Conservation (phyloP, 768 basidiomycete species). For the Tylopilus rubrobrunneus region DNA sequence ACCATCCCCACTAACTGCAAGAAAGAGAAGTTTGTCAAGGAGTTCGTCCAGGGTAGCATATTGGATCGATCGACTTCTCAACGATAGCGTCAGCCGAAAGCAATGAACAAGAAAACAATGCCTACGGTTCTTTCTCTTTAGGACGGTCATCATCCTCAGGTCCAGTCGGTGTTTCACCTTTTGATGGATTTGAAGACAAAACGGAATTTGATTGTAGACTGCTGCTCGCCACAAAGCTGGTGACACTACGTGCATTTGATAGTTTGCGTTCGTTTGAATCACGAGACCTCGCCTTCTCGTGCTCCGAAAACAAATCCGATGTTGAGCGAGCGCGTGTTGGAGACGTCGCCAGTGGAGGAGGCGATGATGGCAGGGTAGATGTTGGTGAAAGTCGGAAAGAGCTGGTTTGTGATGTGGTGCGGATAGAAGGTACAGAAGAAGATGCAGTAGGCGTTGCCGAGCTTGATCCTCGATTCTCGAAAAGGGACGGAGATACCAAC, state of each 20-base stretch:
- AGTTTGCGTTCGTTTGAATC: constrained; percentile 27
- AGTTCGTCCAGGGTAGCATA: constrained; percentile 78
- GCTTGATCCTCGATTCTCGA: constrained; percentile 48
- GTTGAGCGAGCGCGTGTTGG: constrained; percentile 54
- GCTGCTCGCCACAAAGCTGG: constrained; percentile 21
- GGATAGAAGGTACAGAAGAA: constrained; percentile 35
- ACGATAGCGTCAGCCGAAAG: constrained; percentile 10
- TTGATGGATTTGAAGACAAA: constrained; percentile 10
- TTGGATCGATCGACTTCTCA: constrained; percentile 50
- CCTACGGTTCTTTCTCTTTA: constrained; percentile 53
- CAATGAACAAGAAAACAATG: constrained; percentile 8
- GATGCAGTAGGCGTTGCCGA: constrained; percentile 52
- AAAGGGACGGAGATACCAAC: constrained; percentile 47
- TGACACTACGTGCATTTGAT: constrained; percentile 28
- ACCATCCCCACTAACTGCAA: constrained; percentile 86
- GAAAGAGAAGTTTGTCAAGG: constrained; percentile 76
- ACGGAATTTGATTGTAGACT: constrained; percentile 18
- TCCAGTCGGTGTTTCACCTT: constrained; percentile 7
- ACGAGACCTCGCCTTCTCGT: constrained; percentile 35
- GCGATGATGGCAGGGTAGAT: constrained; percentile 34
- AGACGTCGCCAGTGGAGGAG: constrained; percentile 40
- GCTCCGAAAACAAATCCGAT: constrained; percentile 46
- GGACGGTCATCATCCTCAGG: constrained; percentile 25
- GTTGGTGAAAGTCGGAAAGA: constrained; percentile 30
- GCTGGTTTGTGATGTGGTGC: constrained; percentile 28